phyloP scores from a whole-genome alignment of 169 alveolate genomes.

The Eimeria acervulina region DNA sequence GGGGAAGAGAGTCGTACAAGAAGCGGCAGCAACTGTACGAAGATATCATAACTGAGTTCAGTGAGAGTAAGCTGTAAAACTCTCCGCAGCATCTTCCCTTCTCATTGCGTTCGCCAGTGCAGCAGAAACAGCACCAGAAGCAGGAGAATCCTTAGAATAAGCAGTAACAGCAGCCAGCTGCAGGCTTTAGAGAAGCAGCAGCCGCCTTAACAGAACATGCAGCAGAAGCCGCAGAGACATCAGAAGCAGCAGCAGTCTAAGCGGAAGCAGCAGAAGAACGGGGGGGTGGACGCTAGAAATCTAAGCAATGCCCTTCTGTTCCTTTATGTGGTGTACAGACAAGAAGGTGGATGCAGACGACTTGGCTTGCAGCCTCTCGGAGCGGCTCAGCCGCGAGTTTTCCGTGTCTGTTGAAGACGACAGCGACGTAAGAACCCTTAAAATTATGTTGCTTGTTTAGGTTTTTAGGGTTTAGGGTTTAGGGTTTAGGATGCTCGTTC shows the following conservation, averaged over 20 bases:
- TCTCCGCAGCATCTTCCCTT: not conserved
- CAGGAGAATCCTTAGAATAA: not conserved
- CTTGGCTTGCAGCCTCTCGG: constrained; percentile 32
- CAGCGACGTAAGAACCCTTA: constrained; percentile 21
- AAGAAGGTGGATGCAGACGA: constrained; percentile 18
- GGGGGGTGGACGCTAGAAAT: not conserved
- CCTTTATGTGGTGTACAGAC: constrained; percentile 33
- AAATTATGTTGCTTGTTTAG: too few species aligned
- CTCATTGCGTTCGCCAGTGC: not conserved
- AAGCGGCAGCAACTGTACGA: constrained; percentile 79
- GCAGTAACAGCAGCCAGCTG: not conserved
- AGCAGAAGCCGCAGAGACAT: not conserved
- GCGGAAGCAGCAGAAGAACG: not conserved
- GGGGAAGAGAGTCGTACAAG: constrained; percentile 61
- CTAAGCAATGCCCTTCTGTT: not conserved
- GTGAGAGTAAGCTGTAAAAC: not conserved
- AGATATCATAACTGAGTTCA: constrained; percentile 29
- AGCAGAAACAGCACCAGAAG: not conserved
- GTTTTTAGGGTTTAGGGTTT: too few species aligned
- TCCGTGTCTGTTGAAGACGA: constrained; percentile 54
- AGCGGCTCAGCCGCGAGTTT: constrained; percentile 31
- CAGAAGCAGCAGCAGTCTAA: not conserved
- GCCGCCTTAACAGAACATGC: too few species aligned
- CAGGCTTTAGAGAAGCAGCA: too few species aligned
- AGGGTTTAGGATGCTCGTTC: not conserved